Evolutionary conservation across 1,284 basidiomycete genomes (phyloP).

Genomic region (Pseudozyma pruni): DNA sequence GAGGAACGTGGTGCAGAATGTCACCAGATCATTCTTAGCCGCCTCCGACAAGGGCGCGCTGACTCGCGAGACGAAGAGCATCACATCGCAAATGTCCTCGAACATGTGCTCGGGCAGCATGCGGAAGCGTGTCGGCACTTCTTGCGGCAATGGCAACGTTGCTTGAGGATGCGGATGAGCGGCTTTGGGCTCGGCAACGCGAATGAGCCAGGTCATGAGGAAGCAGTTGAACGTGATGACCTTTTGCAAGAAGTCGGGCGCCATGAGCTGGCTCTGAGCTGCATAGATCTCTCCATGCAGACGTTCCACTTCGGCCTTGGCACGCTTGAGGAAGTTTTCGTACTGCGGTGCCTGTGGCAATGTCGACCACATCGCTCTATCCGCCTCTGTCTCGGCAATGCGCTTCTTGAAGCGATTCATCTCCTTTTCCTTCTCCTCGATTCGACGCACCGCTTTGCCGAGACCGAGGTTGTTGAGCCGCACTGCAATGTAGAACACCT

Average conservation of each 20-base stretch:
- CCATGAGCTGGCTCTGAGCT: slow-evolving; percentile 84
- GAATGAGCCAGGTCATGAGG: slow-evolving; percentile 92
- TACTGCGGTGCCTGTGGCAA: slow-evolving; percentile 60
- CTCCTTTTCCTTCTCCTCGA: slow-evolving; percentile 79
- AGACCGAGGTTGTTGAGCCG: slow-evolving; percentile 68
- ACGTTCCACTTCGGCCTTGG: slow-evolving; percentile 53
- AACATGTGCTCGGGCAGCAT: slow-evolving; percentile 93
- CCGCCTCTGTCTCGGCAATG: slow-evolving; percentile 77
- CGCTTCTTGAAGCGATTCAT: slow-evolving; percentile 74
- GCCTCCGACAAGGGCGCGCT: slow-evolving; percentile 84
- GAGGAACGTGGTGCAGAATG: slow-evolving; percentile 90
- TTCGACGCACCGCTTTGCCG: slow-evolving; percentile 73
- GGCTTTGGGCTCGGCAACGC: slow-evolving; percentile 86
- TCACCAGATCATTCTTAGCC: slow-evolving; percentile 81
- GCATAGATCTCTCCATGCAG: slow-evolving; percentile 74
- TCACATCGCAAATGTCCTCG: slow-evolving; percentile 89
- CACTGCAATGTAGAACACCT: slow-evolving; percentile 83
- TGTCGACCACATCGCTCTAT: slow-evolving; percentile 53
- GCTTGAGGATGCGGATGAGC: slow-evolving; percentile 74
- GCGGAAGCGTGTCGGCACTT: slow-evolving; percentile 84
- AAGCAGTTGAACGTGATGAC: slow-evolving; percentile 87
- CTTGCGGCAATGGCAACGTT: slow-evolving; percentile 77
- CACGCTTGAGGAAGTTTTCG: slow-evolving; percentile 65
- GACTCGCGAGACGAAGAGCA: slow-evolving; percentile 80
- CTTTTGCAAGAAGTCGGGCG: slow-evolving; percentile 83